Base-by-base conservation (phyloP, 345 rosid genomes). In the Camelina hispida region DNA sequence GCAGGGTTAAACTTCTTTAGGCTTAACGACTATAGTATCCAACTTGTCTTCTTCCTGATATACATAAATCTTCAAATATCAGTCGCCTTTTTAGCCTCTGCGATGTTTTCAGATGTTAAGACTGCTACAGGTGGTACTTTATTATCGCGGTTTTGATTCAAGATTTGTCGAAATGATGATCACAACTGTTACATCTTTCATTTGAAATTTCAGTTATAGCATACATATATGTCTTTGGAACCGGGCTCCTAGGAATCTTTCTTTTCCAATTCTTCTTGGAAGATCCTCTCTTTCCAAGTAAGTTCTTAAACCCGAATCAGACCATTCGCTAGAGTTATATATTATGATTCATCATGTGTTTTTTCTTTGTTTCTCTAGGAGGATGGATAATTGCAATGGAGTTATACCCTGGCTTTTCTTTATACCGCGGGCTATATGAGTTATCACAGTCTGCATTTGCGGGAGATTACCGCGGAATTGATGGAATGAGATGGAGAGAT, bases 71-170 rank as follows among this genome's bases (percentile, higher is more conserved):
- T 95, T 81, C 99, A 92, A 86, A 84, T 92, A 42, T 73, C 99
- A 23, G 4, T 87, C 54, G 99, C 97, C 44, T 90, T 92, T 73
- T 84, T 95, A 23, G 81, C 79, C 9, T 87, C 99, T 25, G 80
- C 93, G 43, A 58, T 89, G 77, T 92, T 95, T 80, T 81, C 96
- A 73, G 85, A 87, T 75, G 84, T 86, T 51, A 95, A 92, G 83
- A 90, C 96, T 65, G 98, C 97, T 73, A 83, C 97, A 88, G 99
- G 99, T 95, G 99, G 99, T 95, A 78, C 59, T 78, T 28, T 28
- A 28, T 34, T 60, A 22, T 46, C 14, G 0, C 9, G 5, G 47
- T 17, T 60, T 55, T 44, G 7, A 55, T 64, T 59, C 40, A 30
- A 13, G 62, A 53, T 75, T 47, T 4, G 7, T 23, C 43, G n/a